phyloP scores from a whole-genome alignment of 768 basidiomycete genomes.

The Tricholoma matsutake region DNA sequence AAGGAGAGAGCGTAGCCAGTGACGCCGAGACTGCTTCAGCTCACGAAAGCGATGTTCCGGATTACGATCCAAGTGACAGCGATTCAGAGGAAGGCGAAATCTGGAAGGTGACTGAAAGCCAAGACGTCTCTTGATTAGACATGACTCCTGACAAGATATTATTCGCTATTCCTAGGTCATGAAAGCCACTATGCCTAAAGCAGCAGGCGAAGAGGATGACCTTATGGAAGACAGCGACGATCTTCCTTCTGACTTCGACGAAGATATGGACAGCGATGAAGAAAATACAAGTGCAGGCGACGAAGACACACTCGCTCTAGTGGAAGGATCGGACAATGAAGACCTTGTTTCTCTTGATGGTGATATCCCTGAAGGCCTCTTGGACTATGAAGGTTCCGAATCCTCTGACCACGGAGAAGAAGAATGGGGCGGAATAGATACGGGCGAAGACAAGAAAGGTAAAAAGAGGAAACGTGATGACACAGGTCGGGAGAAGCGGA shows the following conservation, averaged over 20 bases:
- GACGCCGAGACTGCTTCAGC: slow-evolving; percentile 36
- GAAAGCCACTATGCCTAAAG: slow-evolving; percentile 79
- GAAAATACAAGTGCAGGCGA: slow-evolving; percentile 32
- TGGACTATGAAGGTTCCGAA: slow-evolving; percentile 59
- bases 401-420: slow-evolving; percentile 41
- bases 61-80: slow-evolving; percentile 39
- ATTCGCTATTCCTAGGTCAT: slow-evolving; percentile 57
- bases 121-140: background rate
- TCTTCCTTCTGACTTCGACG: slow-evolving; percentile 26
- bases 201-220: slow-evolving; percentile 45
- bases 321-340: slow-evolving; percentile 69
- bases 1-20: slow-evolving; percentile 35
- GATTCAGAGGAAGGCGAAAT: slow-evolving; percentile 67
- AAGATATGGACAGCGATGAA: slow-evolving; percentile 30
- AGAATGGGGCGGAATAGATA: slow-evolving; percentile 54
- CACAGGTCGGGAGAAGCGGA: slow-evolving; percentile 47
- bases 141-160: background rate
- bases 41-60: slow-evolving; percentile 39
- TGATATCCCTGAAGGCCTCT: slow-evolving; percentile 52
- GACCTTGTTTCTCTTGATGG: slow-evolving; percentile 60
- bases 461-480: slow-evolving; percentile 48
- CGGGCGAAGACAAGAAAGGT: slow-evolving; percentile 21
- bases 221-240: slow-evolving; percentile 39
- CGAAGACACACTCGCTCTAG: slow-evolving; percentile 49
- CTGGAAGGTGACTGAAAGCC: slow-evolving; percentile 69